Evolutionary conservation across 1,284 basidiomycete species (phyloP).

Genomic region (Trametes hirsuta): DNA sequence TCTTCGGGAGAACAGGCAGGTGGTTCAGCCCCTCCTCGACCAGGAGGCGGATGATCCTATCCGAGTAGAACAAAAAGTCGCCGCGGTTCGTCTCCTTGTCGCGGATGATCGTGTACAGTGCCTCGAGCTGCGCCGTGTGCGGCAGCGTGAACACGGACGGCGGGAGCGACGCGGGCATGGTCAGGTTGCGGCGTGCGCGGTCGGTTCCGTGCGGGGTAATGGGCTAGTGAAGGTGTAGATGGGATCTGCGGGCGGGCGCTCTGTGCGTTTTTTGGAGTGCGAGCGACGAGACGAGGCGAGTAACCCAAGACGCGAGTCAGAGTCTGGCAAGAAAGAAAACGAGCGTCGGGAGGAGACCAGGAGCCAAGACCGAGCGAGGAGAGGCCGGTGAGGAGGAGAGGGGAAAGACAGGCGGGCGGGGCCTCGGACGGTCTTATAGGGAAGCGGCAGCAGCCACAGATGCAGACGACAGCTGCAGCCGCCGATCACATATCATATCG

Average conservation of each 20-base stretch:
- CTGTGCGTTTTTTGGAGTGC: not conserved
- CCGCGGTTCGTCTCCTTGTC: conserved; percentile 86
- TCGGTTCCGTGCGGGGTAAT: conserved; percentile 15
- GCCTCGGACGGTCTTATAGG: conserved; percentile 1
- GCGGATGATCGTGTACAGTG: conserved; percentile 94
- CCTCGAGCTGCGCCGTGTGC: conserved; percentile 92
- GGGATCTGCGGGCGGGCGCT: not conserved
- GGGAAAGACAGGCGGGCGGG: conserved; percentile 36
- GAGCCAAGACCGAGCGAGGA: conserved; percentile 56
- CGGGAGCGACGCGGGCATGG: conserved; percentile 51
- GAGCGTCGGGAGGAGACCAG: not conserved
- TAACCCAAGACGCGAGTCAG: not conserved
- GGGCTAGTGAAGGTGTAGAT: not conserved
- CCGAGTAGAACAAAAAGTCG: conserved; percentile 97
- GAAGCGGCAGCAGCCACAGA: not conserved
- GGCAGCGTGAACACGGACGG: conserved; percentile 84
- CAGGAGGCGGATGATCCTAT: conserved; percentile 74
- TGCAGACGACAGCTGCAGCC: not conserved
- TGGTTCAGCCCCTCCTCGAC: conserved; percentile 94
- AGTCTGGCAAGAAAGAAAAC: not conserved
- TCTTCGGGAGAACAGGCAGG: conserved; percentile 87
- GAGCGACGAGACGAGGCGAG: not conserved
- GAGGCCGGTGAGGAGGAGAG: conserved; percentile 83
- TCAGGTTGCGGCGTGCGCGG: conserved; percentile 29
- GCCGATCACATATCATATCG: conserved; percentile 9